phyloP scores from a whole-genome alignment of 2,329 filamentous ascomycete genomes.

The Alternaria novae-zelandiae region DNA sequence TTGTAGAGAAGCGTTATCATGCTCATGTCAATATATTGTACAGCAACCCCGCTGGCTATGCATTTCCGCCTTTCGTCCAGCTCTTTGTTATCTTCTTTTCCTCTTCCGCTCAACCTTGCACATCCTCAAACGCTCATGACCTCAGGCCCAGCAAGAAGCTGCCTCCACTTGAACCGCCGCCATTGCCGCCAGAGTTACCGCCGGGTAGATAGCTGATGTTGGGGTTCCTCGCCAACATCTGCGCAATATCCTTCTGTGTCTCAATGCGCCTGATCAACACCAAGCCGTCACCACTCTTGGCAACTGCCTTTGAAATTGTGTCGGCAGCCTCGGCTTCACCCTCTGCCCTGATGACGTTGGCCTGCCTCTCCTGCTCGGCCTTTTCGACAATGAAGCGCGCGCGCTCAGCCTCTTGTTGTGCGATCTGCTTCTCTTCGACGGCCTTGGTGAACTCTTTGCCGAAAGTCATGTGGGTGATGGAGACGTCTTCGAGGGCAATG shows the following conservation, averaged over 20 bases:
- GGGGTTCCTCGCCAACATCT: constrained; percentile 86
- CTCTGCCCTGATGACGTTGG: constrained; percentile 97
- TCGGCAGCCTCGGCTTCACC: constrained; percentile 97
- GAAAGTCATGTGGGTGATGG: constrained; percentile 99
- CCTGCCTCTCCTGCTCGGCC: constrained; percentile 97
- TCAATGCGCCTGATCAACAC: constrained; percentile 97
- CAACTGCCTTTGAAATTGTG: constrained; percentile 90
- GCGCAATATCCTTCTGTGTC: constrained; percentile 92
- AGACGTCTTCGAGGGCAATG: constrained; percentile 97
- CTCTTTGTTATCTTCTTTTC: neutral
- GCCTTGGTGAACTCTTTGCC: constrained; percentile 98
- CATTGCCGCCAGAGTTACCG: constrained; percentile 64
- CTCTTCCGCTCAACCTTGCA: neutral
- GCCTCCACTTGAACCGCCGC: constrained; percentile 65
- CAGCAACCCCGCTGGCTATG: constrained; percentile 37
- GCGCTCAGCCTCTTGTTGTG: constrained; percentile 97
- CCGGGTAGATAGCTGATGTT: constrained; percentile 95
- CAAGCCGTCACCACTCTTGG: constrained; percentile 90
- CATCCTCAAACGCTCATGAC: constrained; percentile 34
- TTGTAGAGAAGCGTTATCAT: constrained; percentile 15
- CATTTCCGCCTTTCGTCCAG: constrained; percentile 7
- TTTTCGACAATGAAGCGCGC: constrained; percentile 98
- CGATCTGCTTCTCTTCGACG: constrained; percentile 99
- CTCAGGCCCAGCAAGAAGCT: constrained; percentile 72
- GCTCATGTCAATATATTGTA: constrained; percentile 35